phyloP scores from a whole-genome alignment of 2,329 filamentous ascomycete genomes.

The Aureobasidium mangrovei region DNA sequence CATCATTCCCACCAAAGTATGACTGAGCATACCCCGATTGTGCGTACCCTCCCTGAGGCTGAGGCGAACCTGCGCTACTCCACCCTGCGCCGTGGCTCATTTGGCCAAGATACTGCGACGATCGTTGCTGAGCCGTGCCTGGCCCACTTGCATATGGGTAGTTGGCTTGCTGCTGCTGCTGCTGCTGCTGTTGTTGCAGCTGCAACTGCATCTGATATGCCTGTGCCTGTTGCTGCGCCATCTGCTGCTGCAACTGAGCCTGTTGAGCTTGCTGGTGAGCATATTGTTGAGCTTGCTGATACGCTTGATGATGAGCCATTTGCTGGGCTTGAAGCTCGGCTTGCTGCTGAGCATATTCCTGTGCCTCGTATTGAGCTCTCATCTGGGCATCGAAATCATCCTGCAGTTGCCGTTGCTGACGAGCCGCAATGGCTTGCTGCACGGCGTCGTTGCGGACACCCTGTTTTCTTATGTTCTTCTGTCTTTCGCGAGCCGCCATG shows the following conservation, averaged over 20 bases:
- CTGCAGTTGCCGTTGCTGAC: constrained; percentile 43
- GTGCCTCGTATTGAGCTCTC: constrained; percentile 29
- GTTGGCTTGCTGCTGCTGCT: constrained; percentile 1
- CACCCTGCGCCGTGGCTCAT: constrained; percentile 3
- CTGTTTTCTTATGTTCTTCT: constrained; percentile 62
- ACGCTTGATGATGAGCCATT: constrained; percentile 20
- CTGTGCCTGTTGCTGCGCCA: constrained; percentile 23
- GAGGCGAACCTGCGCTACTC: constrained; percentile 7
- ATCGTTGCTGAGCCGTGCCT: constrained; percentile 13
- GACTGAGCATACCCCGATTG: constrained; percentile 10
- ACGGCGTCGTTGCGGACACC: constrained; percentile 57
- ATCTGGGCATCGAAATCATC: constrained; percentile 32
- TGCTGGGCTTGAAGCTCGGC: constrained; percentile 18
- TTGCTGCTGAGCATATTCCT: constrained; percentile 25
- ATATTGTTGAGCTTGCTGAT: constrained; percentile 22
- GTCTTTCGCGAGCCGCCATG: constrained; percentile 70
- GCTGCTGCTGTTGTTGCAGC: constrained; percentile 16
- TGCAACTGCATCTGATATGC: constrained; percentile 13
- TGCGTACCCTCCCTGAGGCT: constrained; percentile 10
- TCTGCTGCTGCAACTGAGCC: constrained; percentile 26
- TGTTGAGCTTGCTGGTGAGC: constrained; percentile 22
- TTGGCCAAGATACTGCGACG: constrained; percentile 13
- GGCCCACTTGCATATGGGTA: constrained; percentile 7
- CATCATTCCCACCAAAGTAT: constrained; percentile 4
- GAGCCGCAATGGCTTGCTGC: constrained; percentile 54